These are phyloP conservation scores for Perkinsus chesapeaki DNA, from an alignment of 169 alveolate species.

Conservation along the genomic window DNA sequence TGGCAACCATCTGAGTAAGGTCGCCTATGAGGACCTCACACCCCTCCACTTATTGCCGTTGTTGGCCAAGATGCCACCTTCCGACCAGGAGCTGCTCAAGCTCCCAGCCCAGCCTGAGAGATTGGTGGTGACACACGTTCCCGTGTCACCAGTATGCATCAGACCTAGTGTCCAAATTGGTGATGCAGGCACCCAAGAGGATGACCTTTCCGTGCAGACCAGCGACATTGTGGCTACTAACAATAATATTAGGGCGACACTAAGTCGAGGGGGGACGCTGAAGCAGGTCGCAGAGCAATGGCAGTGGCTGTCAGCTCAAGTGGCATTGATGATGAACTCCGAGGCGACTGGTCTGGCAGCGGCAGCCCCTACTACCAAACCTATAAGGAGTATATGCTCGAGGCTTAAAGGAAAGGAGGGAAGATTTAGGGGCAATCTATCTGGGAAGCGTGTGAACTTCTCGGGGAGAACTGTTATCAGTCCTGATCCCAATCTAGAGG, in stretches of 20 bases:
- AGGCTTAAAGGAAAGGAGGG: conserved; percentile 93
- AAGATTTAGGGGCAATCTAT: conserved; percentile 95
- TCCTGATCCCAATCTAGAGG: conserved; percentile 97
- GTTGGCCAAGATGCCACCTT: conserved; percentile 75
- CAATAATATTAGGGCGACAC: conserved; percentile 19
- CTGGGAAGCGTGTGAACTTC: conserved; percentile 98
- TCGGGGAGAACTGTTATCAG: conserved; percentile 98
- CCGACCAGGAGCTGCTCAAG: conserved; percentile 79
- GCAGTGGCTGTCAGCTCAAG: conserved; percentile 27
- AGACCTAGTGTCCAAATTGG: conserved; percentile 91
- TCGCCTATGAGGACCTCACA: conserved; percentile 66
- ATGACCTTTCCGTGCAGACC: conserved; percentile 85
- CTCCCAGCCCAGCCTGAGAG: conserved; percentile 79
- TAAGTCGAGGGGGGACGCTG: neutral
- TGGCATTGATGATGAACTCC: conserved; percentile 21
- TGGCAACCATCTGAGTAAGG: neutral
- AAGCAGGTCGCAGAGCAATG: conserved; percentile 9
- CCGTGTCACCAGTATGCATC: conserved; percentile 95
- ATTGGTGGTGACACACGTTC: conserved; percentile 75
- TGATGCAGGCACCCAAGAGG: conserved; percentile 82
- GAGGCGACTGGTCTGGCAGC: conserved; percentile 29
- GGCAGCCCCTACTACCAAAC: conserved; percentile 40
- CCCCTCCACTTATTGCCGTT: conserved; percentile 78
- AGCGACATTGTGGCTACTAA: conserved; percentile 76
- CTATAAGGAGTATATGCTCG: conserved; percentile 68